Base-by-base conservation (phyloP, 192 early-diverging fungal genomes). In the Pilobolus umbonatus region DNA sequence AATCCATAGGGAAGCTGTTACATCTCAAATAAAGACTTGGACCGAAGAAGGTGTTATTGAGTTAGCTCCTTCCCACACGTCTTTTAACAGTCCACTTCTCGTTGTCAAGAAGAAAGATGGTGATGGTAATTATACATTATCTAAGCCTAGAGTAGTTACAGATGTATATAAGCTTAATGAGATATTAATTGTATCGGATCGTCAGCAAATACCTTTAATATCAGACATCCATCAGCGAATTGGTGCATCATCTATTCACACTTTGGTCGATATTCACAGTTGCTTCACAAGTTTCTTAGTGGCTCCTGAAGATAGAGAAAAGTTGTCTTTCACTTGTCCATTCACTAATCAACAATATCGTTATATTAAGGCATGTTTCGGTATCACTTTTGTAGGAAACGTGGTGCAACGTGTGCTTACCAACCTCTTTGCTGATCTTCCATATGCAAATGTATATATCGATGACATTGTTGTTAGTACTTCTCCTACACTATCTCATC, bases 281-380 rank as follows among this genome's bases (percentile, higher is more conserved):
- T 50, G n/a, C n/a, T 40, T 40, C 38, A 9, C 9, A 11, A 40
- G 38, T 11, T 40, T 40, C 38, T n/a, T n/a, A 9, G n/a, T 40
- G 10, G 9, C 38, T 38, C 12, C 32, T 7, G 44, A 19, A n/a
- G 48, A 51, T 17, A 32, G 51, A 47, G 34, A 32, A 0, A 26
- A 32, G 1, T 34, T 48, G 0, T 36, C 64, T 8, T 66, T 66
- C 32, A 66, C 54, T 22, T 21, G 38, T 25, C 56, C 54, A 21
- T 21, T n/a, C n/a, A n/a, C n/a, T n/a, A n/a, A n/a, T n/a, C n/a
- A 0, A 51, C 56, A 66, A 15, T 66, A 66, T 12, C 57, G 57
- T 55, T 59, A 53, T 25, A 53, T 47, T 29, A 53, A 47, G 7
- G 55, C 56, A 32, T 50, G 56, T 0, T 60, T 66, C 32, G 64